Percentiles rank a stretch among this genome's conserved stretches.
Evolutionary conservation across 306 rosid species (phyloP).

Genomic region (peach (Prunus persica)): DNA sequence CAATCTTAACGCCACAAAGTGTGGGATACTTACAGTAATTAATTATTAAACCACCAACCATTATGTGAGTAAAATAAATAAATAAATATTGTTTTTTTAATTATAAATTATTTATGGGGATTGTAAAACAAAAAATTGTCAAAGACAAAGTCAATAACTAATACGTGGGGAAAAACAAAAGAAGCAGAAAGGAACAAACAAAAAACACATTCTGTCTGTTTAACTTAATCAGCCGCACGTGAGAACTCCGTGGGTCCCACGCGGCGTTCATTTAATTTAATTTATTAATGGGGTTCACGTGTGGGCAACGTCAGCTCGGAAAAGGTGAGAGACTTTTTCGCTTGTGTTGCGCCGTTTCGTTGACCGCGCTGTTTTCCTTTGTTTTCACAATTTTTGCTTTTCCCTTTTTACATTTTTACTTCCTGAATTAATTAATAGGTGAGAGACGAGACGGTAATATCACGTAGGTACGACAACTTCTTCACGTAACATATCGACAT

Average conservation of each 20-base stretch:
- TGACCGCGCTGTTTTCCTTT: conserved; percentile 39
- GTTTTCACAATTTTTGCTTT: neutral
- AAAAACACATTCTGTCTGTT: conserved; percentile 39
- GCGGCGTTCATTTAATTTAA: neutral
- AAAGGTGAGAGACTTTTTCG: conserved; percentile 31
- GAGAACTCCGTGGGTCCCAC: conserved; percentile 46
- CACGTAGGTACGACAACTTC: too few species aligned
- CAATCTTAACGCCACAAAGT: conserved; percentile 18
- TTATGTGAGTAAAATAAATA: neutral
- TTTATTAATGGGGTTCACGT: conserved; percentile 48
- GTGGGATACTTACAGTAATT: neutral
- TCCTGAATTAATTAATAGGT: too few species aligned
- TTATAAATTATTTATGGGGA: conserved; percentile 28
- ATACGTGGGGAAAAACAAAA: conserved; percentile 18
- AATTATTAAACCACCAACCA: neutral
- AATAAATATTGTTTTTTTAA: neutral
- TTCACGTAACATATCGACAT: too few species aligned
- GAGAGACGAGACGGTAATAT: too few species aligned
- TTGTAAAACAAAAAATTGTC: conserved; percentile 37
- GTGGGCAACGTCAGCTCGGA: conserved; percentile 53
- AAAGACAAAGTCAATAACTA: conserved; percentile 41
- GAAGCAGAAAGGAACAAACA: neutral
- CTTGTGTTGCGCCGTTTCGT: conserved; percentile 67
- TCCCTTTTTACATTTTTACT: neutral
- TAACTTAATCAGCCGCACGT: conserved; percentile 47